phyloP scores from a whole-genome alignment of 129 eudicot genomes.

The Chrysanthemum seticuspe region DNA sequence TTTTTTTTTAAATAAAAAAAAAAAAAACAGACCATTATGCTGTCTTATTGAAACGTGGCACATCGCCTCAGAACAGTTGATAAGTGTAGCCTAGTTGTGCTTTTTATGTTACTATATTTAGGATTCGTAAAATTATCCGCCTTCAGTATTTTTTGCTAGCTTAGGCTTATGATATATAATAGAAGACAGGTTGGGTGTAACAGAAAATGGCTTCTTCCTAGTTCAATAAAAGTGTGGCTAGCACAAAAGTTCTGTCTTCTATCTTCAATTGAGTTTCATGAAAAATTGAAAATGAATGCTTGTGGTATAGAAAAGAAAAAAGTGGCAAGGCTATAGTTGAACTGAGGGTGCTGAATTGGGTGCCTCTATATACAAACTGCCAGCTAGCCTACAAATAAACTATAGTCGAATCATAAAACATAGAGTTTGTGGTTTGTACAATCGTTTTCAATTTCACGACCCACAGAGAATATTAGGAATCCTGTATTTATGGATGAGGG shows the following conservation, averaged over 20 bases:
- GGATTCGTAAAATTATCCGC: too few species aligned
- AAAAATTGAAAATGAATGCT: constrained; percentile 10
- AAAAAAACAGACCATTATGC: not conserved
- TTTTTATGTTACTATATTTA: too few species aligned
- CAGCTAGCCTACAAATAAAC: constrained; percentile 11
- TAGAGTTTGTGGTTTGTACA: constrained; percentile 22
- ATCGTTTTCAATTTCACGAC: constrained; percentile 14
- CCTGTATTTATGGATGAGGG: not conserved
- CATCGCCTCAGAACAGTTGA: not conserved
- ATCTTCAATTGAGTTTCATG: constrained; percentile 1
- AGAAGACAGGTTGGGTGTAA: not conserved
- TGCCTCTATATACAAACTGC: constrained; percentile 19
- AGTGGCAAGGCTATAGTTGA: constrained; percentile 7
- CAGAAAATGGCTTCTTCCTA: not conserved
- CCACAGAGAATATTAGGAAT: constrained; percentile 8
- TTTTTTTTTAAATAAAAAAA: too few species aligned
- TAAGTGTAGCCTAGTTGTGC: not conserved
- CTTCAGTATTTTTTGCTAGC: not conserved
- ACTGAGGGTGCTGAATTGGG: constrained; percentile 10
- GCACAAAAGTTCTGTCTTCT: not conserved
- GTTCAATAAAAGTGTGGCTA: not conserved
- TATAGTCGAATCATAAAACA: constrained; percentile 20
- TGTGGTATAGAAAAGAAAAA: constrained; percentile 18
- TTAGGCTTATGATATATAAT: not conserved
- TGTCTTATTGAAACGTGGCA: not conserved